phyloP scores from a whole-genome alignment of 2,329 filamentous ascomycete genomes.

The Diplodia seriata region DNA sequence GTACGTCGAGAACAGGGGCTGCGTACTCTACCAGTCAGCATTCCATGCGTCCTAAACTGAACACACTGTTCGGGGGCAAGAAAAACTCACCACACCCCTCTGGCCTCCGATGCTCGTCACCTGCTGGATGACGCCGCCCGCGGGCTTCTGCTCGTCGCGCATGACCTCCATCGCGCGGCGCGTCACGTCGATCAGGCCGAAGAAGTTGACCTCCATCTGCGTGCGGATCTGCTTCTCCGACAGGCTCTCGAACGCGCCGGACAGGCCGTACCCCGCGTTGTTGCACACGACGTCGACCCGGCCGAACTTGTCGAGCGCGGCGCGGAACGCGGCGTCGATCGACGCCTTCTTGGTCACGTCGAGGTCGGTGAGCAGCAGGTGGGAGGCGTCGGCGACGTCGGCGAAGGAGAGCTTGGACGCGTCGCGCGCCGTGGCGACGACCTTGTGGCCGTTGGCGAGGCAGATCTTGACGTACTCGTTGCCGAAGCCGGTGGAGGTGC shows the following conservation, averaged over 20 bases:
- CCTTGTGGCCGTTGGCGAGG: slow-evolving; percentile 47
- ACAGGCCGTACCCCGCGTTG: slow-evolving; percentile 66
- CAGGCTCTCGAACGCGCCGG: slow-evolving; percentile 61
- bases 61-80: no score
- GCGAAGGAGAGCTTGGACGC: slow-evolving; percentile 49
- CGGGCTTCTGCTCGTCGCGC: slow-evolving; percentile 41
- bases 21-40: no score
- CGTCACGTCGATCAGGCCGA: slow-evolving; percentile 63
- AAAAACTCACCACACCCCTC: slow-evolving; percentile 41
- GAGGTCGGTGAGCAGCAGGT: slow-evolving; percentile 48
- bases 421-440: slow-evolving; percentile 56
- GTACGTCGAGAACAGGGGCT: slow-evolving; percentile 22
- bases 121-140: slow-evolving; percentile 63
- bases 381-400: slow-evolving; percentile 57
- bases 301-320: slow-evolving; percentile 57
- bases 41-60: no score
- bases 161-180: slow-evolving; percentile 31
- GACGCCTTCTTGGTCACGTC: slow-evolving; percentile 60
- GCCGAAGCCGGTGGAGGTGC: slow-evolving; percentile 57
- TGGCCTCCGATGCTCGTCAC: slow-evolving; percentile 62
- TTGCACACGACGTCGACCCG: slow-evolving; percentile 67
- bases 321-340: slow-evolving; percentile 56
- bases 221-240: slow-evolving; percentile 56
- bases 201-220: slow-evolving; percentile 67
- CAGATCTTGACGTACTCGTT: slow-evolving; percentile 50